Percentiles rank a stretch among this genome's conserved stretches.
Conservation (phyloP, 768 basidiomycete genomes). For the Gymnopilus junonius region DNA sequence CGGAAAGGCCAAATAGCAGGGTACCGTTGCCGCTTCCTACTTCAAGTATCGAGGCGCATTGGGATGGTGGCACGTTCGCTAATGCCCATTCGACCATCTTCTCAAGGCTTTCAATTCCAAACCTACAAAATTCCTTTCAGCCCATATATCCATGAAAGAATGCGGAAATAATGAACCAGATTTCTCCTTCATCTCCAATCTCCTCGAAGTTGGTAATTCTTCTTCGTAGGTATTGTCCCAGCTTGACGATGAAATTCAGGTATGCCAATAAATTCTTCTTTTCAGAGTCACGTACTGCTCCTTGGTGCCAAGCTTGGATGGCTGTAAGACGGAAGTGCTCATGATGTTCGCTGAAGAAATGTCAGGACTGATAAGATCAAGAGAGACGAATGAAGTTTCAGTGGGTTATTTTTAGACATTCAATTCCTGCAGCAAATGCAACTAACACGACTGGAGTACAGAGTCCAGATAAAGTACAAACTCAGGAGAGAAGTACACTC, state of each 20-base stretch:
- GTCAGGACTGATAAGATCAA: constrained; percentile 25
- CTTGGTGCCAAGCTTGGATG: constrained; percentile 81
- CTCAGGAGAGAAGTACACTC: too few relatives aligned
- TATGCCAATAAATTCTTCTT: too few relatives aligned
- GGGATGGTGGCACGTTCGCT: constrained; percentile 53
- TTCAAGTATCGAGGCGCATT: constrained; percentile 64
- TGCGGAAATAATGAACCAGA: constrained; percentile 58
- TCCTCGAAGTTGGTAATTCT: constrained; percentile 75
- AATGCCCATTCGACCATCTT: constrained; percentile 82
- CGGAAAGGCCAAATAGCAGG: constrained; percentile 69
- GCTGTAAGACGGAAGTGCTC: constrained; percentile 52
- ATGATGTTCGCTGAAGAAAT: constrained; percentile 11
- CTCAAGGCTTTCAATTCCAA: constrained; percentile 73
- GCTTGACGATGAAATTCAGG: constrained; percentile 38
- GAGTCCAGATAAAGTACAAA: too few relatives aligned
- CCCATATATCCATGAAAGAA: not conserved
- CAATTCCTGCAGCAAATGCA: too few relatives aligned
- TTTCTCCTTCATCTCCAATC: constrained; percentile 82
- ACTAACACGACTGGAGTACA: too few relatives aligned
- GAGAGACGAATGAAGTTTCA: not conserved
- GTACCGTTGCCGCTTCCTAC: constrained; percentile 84
- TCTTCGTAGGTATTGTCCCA: constrained; percentile 80
- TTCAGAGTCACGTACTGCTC: constrained; percentile 63
- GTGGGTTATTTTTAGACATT: not conserved
- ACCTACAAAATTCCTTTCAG: constrained; percentile 44